Evolutionary conservation across 2,329 filamentous ascomycete genomes (phyloP), one percentile per base, ranked within the genome.

Genomic region (Diaporthe aspalathi): DNA sequence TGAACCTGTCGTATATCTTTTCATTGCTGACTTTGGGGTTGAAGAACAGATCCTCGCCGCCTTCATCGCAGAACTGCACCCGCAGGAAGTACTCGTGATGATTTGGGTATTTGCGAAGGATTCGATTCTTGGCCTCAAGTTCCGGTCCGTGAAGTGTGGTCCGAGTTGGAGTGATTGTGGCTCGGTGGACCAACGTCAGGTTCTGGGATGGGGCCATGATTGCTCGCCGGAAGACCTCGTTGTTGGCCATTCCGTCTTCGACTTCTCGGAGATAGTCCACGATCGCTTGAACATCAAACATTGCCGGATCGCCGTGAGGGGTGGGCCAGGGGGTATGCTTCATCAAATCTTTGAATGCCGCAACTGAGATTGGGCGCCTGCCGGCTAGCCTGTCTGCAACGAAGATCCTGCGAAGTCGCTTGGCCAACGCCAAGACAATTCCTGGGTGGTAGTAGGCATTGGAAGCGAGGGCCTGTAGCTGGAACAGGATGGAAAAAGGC

Each of bases 51-150:
- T 88, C 86, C 29, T 90, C 84, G 0, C 91, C 91, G 76, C 93
- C 88, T 77, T 97, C 93, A 57, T 96, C 93, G 38, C 86, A 86
- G 75, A 96, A 94, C 8, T 89, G 86, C 0, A 95, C 92, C 0
- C 93, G 87, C 0, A 93, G 77, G 74, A 94, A 94, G 74, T 87
- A 85, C 56, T 92, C 88, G 1, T 86, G 86, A 69, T 90, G 83
- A 0, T 86, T 76, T 0, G 85, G 79, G 73, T 90, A 93, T 73
- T 89, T 88, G n/a, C 93, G 88, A 20, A 95, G 81, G 3, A 95
- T 88, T 5, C 92, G 85, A 76, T 94, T 94, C 71, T 89, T 91
- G 8, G 87, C 88, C 77, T 94, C 92, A 0, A 87, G 82, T 63
- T 91, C 90, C 0, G 91, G 91, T 0, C 91, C 91, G 9, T 84